Percentiles rank a stretch among this genome's conserved stretches.
phyloP scores from a whole-genome alignment of 2,329 filamentous ascomycete genomes.

The Diaporthe caulivora region DNA sequence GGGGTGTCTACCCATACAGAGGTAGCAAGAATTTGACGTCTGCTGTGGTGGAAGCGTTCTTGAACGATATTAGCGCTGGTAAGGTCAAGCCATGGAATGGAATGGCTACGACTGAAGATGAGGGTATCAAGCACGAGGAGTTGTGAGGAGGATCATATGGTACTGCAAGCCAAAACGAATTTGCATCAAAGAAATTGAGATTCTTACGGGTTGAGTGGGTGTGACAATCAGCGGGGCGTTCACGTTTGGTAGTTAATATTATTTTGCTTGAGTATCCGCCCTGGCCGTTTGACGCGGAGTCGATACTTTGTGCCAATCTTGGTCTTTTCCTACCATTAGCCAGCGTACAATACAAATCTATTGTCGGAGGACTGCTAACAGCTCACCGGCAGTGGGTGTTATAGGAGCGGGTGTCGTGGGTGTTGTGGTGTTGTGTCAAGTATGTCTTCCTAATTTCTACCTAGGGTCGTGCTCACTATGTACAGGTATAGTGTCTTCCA shows the following conservation, averaged over 20 bases:
- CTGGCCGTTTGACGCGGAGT: background rate
- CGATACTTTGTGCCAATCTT: too few relatives aligned
- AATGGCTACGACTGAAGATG: background rate
- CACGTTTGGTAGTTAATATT: background rate
- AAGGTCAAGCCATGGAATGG: conserved; percentile 54
- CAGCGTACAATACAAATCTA: too few relatives aligned
- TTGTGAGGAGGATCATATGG: background rate
- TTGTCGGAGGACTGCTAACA: too few relatives aligned
- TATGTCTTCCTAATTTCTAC: too few relatives aligned
- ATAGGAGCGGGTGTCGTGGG: too few relatives aligned
- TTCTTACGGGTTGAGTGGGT: too few relatives aligned
- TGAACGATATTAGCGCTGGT: conserved; percentile 58
- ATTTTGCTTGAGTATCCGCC: background rate
- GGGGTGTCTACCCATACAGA: conserved; percentile 57
- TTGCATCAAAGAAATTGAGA: too few relatives aligned
- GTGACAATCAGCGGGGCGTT: background rate
- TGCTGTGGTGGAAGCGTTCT: conserved; percentile 55
- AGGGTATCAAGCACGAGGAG: conserved; percentile 41
- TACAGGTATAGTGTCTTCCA: too few relatives aligned
- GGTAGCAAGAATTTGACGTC: conserved; percentile 47
- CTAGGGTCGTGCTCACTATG: too few relatives aligned
- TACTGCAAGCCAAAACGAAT: background rate
- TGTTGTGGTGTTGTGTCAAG: too few relatives aligned
- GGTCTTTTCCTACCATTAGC: too few relatives aligned
- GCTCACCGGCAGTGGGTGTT: too few relatives aligned